Conservation (phyloP, 305 asterid genomes). For the Fraxinus velutina region DNA sequence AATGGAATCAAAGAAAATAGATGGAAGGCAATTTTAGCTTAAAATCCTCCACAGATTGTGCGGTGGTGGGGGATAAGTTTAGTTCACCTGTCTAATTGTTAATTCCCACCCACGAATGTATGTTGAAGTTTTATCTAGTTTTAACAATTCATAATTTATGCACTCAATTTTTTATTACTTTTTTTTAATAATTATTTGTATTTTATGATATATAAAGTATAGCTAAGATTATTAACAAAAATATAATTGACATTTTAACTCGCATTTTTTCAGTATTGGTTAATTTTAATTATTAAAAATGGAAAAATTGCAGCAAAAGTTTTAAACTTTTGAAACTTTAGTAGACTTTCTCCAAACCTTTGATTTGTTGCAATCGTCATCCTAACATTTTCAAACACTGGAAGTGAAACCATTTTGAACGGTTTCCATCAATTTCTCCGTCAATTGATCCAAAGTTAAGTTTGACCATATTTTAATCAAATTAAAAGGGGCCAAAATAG, state of each 20-base stretch:
- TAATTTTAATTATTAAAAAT: too few species aligned
- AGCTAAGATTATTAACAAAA: background rate
- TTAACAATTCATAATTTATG: background rate
- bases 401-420: too few species aligned
- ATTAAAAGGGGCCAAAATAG: too few species aligned
- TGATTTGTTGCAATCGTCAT: too few species aligned
- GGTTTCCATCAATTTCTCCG: too few species aligned
- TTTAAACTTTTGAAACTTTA: too few species aligned
- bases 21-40: background rate
- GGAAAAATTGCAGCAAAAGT: too few species aligned
- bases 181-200: background rate
- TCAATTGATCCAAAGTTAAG: too few species aligned
- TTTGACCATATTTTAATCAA: too few species aligned
- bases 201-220: background rate
- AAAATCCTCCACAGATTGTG: background rate
- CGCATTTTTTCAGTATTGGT: background rate
- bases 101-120: too few species aligned
- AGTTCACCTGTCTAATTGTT: background rate
- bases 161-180: background rate
- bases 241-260: background rate
- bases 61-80: background rate
- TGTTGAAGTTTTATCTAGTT: background rate
- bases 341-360: too few species aligned
- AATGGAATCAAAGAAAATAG: background rate
- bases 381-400: too few species aligned